Conservation (phyloP, 768 basidiomycete genomes). For the Trametes cinnabarina region DNA sequence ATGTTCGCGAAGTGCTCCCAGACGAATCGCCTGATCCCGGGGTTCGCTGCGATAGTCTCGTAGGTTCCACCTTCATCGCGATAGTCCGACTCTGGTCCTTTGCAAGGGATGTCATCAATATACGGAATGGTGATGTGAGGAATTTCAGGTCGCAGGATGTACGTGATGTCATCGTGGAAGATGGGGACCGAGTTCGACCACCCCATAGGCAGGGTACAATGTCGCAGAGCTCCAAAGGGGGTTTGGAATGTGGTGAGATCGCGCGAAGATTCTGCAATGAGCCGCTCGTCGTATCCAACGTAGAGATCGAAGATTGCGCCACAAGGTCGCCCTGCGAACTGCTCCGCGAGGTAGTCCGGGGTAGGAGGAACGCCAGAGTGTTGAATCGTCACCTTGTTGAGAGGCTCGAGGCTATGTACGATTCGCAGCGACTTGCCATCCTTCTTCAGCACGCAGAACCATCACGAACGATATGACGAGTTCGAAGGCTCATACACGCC, state of each 20-base stretch:
- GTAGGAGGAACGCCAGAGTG: too few species aligned
- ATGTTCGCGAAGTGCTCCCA: too few species aligned
- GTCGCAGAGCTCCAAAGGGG: slow-evolving; percentile 10
- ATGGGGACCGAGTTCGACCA: too few species aligned
- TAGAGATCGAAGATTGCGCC: slow-evolving; percentile 14
- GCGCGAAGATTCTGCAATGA: slow-evolving; percentile 3
- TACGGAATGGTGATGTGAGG: too few species aligned
- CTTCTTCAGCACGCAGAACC: too few species aligned
- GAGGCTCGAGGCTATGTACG: too few species aligned
- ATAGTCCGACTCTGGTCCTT: not conserved
- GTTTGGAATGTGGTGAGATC: slow-evolving; percentile 17
- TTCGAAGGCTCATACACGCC: too few species aligned
- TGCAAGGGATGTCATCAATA: not conserved
- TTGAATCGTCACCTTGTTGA: too few species aligned
- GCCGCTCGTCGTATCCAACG: slow-evolving; percentile 12
- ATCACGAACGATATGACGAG: too few species aligned
- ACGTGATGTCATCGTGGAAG: slow-evolving; percentile 12
- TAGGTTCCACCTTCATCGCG: not conserved
- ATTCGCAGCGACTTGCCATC: too few species aligned
- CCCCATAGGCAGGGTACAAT: not conserved
- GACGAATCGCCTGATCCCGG: not conserved
- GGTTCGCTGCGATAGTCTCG: not conserved
- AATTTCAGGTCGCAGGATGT: slow-evolving; percentile 2
- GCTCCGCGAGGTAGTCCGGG: too few species aligned
- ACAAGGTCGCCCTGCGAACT: slow-evolving; percentile 19